phyloP scores from a whole-genome alignment of 179 eudicot species.

The Corrigiola litoralis region DNA sequence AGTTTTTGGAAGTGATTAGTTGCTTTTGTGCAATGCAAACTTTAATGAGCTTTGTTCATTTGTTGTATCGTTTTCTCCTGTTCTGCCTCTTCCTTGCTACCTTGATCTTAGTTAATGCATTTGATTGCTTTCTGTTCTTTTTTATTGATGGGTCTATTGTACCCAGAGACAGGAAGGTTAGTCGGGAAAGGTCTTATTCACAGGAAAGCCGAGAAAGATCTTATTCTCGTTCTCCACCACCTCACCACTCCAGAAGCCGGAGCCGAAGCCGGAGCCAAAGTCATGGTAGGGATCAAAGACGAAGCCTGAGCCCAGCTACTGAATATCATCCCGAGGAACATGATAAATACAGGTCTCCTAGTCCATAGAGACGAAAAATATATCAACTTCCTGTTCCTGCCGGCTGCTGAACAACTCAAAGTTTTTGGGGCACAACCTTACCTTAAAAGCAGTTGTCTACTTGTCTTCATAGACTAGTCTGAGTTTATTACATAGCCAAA shows the following conservation, averaged over 20 bases:
- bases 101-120: background rate
- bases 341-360: constrained; percentile 41
- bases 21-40: too few relatives aligned
- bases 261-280: constrained; percentile 28
- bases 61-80: too few relatives aligned
- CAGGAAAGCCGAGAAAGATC: constrained; percentile 49
- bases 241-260: constrained; percentile 39
- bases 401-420: constrained; percentile 7
- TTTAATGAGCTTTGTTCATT: too few relatives aligned
- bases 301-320: constrained; percentile 55
- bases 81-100: background rate
- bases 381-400: background rate
- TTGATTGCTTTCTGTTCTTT: background rate
- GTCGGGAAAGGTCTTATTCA: constrained; percentile 36
- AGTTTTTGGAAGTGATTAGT: too few relatives aligned
- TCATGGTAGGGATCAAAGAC: constrained; percentile 20
- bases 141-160: constrained; percentile 57
- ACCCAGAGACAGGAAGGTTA: constrained; percentile 57
- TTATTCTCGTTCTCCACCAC: constrained; percentile 58
- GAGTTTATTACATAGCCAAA: too few relatives aligned
- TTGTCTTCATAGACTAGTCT: background rate
- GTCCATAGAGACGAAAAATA: background rate
- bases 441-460: background rate
- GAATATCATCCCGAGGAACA: constrained; percentile 34
- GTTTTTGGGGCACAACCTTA: background rate